Evolutionary conservation across 305 asterid species (phyloP), one percentile per base, ranked within the genome.

Genomic region (Nicotiana rustica): DNA sequence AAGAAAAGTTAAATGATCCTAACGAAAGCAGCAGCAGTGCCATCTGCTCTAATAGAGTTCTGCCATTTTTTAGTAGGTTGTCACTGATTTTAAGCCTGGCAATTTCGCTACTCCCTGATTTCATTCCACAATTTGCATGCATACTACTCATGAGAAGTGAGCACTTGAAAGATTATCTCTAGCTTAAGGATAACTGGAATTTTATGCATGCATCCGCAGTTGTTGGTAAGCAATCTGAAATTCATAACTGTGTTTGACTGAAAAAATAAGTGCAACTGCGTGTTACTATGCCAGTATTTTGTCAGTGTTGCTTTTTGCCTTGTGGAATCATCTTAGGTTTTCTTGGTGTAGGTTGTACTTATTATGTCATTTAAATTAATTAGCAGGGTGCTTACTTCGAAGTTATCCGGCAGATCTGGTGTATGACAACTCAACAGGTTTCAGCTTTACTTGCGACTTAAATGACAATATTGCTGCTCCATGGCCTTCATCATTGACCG

Each of bases 381-480:
- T 84, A 25, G 55, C 87, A 95, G 99, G 99, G 80, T 96, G 99
- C 83, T 86, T 96, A 82, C 97, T 96, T 29, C 87, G 90, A 80
- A 96, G 99, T 90, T 87, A 89, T 59, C 98, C 98, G 25, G 94
- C 94, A 31, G 95, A 96, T 89, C 85, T 96, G 92, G 91, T 96
- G 61, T 96, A 89, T 71, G 98, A 96, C 87, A 95, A 93, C 83
- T 81, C 88, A 81, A 61, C 97, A 31, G 99, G 99, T 41, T 91
- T 89, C 92, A 96, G 97, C 89, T 92, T 96, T 84, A 93, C 93
- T 25, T 96, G 99, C 65, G 99, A 96, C 82, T 86, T 96, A 85
- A 91, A 91, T 44, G 98, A 96, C 88, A 95, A 93, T 85, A 92
- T 95, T 85, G 97, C 92, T 64, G 98, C 98, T 83, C 98, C 98